These are phyloP conservation scores for Echinosphaeria canescens DNA, from an alignment of 2,329 filamentous ascomycete species.

Conservation along the genomic window DNA sequence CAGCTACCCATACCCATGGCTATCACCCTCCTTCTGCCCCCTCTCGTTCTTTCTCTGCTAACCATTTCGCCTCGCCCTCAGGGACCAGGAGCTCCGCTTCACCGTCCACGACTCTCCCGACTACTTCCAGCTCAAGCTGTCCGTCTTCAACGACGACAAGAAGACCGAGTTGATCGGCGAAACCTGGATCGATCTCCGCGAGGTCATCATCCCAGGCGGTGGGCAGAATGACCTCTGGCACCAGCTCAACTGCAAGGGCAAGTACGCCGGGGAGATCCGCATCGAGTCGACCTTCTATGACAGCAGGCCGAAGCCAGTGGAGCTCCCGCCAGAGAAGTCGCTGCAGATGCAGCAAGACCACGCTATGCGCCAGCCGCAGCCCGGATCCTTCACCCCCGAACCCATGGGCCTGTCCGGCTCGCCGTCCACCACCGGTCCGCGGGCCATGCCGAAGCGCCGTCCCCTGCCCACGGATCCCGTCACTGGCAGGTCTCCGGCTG, in stretches of 20 bases:
- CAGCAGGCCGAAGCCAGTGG: slow-evolving; percentile 34
- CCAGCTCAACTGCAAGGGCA: slow-evolving; percentile 64
- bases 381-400: neutral
- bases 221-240: slow-evolving; percentile 95
- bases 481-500: slow-evolving; percentile 23
- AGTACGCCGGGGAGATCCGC: slow-evolving; percentile 88
- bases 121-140: slow-evolving; percentile 89
- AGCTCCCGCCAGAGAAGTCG: no score
- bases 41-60: no score
- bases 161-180: slow-evolving; percentile 94
- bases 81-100: slow-evolving; percentile 96
- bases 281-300: slow-evolving; percentile 97
- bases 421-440: slow-evolving; percentile 23
- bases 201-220: slow-evolving; percentile 65
- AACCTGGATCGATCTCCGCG: slow-evolving; percentile 66
- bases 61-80: slow-evolving; percentile 14
- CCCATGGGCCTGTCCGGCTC: slow-evolving; percentile 2
- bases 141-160: slow-evolving; percentile 96
- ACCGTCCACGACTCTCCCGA: slow-evolving; percentile 91
- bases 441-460: slow-evolving; percentile 54
- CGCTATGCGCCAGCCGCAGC: slow-evolving; percentile 40
- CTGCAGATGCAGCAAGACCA: no score
- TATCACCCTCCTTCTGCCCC: neutral
- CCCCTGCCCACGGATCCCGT: slow-evolving; percentile 68
- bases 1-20: slow-evolving; percentile 1